A percentile compares a stretch with the other conserved stretches of the same genome.
Evolutionary conservation across 352 stramenopile genomes (phyloP).

Genomic region (Pythium oligandrum): DNA sequence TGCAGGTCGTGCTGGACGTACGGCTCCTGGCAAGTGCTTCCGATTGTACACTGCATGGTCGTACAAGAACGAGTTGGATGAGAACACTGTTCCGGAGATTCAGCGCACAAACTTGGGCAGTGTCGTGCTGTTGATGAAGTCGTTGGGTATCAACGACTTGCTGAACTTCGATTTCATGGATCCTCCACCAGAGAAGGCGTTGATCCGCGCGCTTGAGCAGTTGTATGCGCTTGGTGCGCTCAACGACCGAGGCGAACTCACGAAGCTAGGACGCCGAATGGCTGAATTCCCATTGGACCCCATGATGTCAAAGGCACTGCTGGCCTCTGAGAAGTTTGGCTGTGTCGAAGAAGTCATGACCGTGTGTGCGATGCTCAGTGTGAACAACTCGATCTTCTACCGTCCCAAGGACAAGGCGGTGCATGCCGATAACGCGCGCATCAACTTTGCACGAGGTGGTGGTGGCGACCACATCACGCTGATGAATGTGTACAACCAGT

Average conservation of each 20-base stretch:
- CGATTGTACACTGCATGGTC: slow-evolving; percentile 98
- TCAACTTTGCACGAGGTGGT: slow-evolving; percentile 97
- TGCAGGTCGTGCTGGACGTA: slow-evolving; percentile 93
- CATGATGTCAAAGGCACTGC: slow-evolving; percentile 93
- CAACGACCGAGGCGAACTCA: slow-evolving; percentile 98
- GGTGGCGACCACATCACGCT: slow-evolving; percentile 97
- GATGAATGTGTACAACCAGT: slow-evolving; percentile 97
- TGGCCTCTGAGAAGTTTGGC: slow-evolving; percentile 90
- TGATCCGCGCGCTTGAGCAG: slow-evolving; percentile 98
- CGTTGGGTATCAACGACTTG: slow-evolving; percentile 98
- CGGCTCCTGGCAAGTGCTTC: slow-evolving; percentile 98
- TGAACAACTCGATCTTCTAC: slow-evolving; percentile 99
- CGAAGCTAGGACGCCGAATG: slow-evolving; percentile 93
- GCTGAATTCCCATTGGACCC: slow-evolving; percentile 95
- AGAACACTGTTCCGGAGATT: slow-evolving; percentile 98
- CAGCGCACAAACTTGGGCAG: slow-evolving; percentile 96
- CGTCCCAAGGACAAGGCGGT: slow-evolving; percentile 98
- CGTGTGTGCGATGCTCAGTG: slow-evolving; percentile 97
- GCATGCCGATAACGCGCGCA: slow-evolving; percentile 96
- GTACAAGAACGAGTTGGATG: slow-evolving; percentile 98
- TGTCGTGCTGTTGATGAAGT: slow-evolving; percentile 99
- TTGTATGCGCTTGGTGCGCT: slow-evolving; percentile 99
- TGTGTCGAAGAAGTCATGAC: slow-evolving; percentile 94
- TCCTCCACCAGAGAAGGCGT: slow-evolving; percentile 95
- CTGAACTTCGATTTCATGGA: slow-evolving; percentile 99